Base-by-base conservation (phyloP, 2,329 filamentous ascomycete species). In the Chlorencoelia australis region DNA sequence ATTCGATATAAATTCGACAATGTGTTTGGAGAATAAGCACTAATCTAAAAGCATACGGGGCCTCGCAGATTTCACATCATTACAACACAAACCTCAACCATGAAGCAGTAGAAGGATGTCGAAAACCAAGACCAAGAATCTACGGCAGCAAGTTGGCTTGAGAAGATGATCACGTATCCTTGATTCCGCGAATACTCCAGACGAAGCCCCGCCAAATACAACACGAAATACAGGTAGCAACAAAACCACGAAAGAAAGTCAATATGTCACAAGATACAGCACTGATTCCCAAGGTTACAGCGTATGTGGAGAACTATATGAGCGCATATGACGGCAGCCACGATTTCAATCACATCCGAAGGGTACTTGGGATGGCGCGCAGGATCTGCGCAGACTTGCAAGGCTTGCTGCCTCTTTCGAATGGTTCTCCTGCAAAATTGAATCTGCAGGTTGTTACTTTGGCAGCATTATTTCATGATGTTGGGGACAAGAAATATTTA, bases 311-410 rank as follows among this genome's bases (percentile, higher is more conserved):
- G 52, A 63, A 68, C 27, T 86, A 82, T 65, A 89, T 88, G 79
- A 66, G 73, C 30, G 67, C 73, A 44, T 85, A 85, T 61, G 88
- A 95, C 61, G 76, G 76, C 34, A 94, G 85, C 2, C 88, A 95
- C 64, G 85, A 94, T 64, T 93, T 84, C 65, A 66, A 74, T 39
- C 89, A 95, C 59, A 84, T 95, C 51, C 66, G 77, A 43, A 79
- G 88, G 35, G 87, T 95, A 15, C 63, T 87, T 15, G 69, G 71
- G n/a, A 72, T 91, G 22, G 74, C 86, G 5, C 73, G 54, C 43
- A 25, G 43, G 25, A 53, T 57, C 21, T 56, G 55, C 33, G 47
- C 42, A 1, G 52, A 53, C 25, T 41, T 52, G 16, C 47, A 44
- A 16, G 47, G 35, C 26, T 35, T 48, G 30, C 44, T 37, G 11